Percentiles rank a stretch among this genome's conserved stretches.
Evolutionary conservation across 2,329 filamentous ascomycete species (phyloP).

Genomic region (Zopfia rhizophila): DNA sequence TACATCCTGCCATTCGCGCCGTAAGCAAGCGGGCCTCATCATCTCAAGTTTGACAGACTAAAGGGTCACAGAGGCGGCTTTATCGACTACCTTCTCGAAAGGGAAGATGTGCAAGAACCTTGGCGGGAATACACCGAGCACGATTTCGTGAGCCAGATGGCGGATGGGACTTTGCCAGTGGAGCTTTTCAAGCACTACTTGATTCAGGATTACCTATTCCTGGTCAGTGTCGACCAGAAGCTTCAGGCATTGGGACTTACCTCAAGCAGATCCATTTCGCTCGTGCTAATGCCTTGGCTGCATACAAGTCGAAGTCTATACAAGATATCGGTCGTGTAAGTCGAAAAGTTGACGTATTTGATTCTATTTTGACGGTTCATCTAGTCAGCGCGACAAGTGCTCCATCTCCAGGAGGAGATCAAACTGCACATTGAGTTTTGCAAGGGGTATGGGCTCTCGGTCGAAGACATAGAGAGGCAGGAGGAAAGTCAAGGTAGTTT

Average conservation of each 20-base stretch:
- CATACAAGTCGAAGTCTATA: conserved; percentile 83
- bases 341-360: conserved; percentile 6
- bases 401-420: conserved; percentile 83
- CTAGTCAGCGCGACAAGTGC: conserved; percentile 74
- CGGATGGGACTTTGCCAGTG: conserved; percentile 76
- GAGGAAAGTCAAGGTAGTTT: conserved; percentile 77
- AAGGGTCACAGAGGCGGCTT: conserved; percentile 69
- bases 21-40: conserved; percentile 48
- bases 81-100: conserved; percentile 81
- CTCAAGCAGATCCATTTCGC: conserved; percentile 79
- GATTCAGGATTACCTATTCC: conserved; percentile 90
- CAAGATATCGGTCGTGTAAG: conserved; percentile 76
- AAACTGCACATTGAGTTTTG: conserved; percentile 85
- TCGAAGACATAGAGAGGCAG: conserved; percentile 75
- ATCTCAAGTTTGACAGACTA: conserved; percentile 11
- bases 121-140: conserved; percentile 86
- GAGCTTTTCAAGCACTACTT: conserved; percentile 89
- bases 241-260: conserved; percentile 19
- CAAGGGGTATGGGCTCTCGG: conserved; percentile 78
- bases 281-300: conserved; percentile 83
- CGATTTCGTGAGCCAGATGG: conserved; percentile 81
- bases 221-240: conserved; percentile 63
- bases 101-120: conserved; percentile 75
- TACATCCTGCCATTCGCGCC: conserved; percentile 75
- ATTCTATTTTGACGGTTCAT: conserved; percentile 3